Percentiles rank a stretch among this genome's conserved stretches.
phyloP scores from a whole-genome alignment of 352 stramenopile genomes.

The Pythium vanterpoolii region DNA sequence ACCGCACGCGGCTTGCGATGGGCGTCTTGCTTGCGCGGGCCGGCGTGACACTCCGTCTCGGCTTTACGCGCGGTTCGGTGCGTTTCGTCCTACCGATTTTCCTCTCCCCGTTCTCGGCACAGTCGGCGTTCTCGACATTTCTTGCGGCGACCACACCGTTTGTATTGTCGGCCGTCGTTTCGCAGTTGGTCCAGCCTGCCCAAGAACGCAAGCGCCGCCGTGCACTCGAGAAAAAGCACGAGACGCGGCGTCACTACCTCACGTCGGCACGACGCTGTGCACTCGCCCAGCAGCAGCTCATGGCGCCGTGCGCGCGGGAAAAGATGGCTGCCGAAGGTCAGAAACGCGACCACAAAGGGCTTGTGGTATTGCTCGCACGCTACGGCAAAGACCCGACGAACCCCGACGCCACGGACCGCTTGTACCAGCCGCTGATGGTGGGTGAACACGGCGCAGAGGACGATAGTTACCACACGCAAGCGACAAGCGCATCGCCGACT shows the following conservation, averaged over 20 bases:
- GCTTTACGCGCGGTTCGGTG: constrained; percentile 75
- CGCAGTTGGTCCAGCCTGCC: constrained; percentile 63
- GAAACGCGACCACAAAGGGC: constrained; percentile 36
- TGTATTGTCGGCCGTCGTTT: constrained; percentile 55
- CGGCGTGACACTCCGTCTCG: constrained; percentile 61
- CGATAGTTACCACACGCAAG: background rate
- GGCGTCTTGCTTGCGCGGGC: constrained; percentile 52
- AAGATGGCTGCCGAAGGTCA: constrained; percentile 49
- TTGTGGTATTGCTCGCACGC: constrained; percentile 72
- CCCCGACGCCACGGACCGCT: constrained; percentile 32
- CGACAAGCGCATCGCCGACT: background rate
- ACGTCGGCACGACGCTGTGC: constrained; percentile 44
- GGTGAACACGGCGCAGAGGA: background rate
- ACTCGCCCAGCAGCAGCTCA: constrained; percentile 71
- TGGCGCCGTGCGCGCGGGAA: constrained; percentile 57
- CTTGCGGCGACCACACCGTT: constrained; percentile 69
- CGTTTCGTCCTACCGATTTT: constrained; percentile 84
- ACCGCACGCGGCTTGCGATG: constrained; percentile 51
- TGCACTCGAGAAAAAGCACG: constrained; percentile 40
- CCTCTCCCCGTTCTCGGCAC: constrained; percentile 63
- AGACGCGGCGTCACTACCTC: constrained; percentile 57
- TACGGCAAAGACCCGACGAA: constrained; percentile 76
- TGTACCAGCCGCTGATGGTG: constrained; percentile 1
- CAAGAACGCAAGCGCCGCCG: constrained; percentile 55
- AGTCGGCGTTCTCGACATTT: constrained; percentile 73